A percentile compares a stretch with the other conserved stretches of the same genome.
Conservation (phyloP, 306 rosid species). For the Lathyrus sativus region DNA sequence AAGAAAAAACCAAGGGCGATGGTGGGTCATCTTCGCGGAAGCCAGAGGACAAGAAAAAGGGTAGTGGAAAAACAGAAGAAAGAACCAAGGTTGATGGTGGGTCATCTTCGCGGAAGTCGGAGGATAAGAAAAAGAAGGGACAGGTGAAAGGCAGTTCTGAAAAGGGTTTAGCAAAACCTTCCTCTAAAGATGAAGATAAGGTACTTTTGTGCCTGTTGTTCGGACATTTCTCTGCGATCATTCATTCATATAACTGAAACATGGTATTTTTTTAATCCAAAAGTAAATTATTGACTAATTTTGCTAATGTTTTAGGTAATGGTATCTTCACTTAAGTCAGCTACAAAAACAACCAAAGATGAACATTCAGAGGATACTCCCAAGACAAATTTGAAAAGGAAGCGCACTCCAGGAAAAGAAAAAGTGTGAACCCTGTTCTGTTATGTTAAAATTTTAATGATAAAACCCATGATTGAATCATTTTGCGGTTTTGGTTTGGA, state of each 20-base stretch:
- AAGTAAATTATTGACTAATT: background rate
- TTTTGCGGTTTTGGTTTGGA: background rate
- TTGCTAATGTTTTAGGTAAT: slow-evolving; percentile 49
- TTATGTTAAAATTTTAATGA: background rate
- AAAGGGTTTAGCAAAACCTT: slow-evolving; percentile 47
- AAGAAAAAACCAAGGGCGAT: slow-evolving; percentile 46
- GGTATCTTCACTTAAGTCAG: slow-evolving; percentile 51
- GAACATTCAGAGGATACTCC: slow-evolving; percentile 54
- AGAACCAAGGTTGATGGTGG: slow-evolving; percentile 47
- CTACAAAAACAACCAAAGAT: slow-evolving; percentile 52
- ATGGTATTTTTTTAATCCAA: background rate
- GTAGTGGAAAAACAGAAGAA: slow-evolving; percentile 55
- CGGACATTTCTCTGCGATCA: slow-evolving; percentile 15
- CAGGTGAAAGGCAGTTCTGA: slow-evolving; percentile 53
- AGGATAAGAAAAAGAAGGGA: slow-evolving; percentile 55
- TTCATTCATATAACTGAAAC: background rate
- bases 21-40: slow-evolving; percentile 51
- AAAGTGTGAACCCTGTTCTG: slow-evolving; percentile 45
- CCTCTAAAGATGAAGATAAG: slow-evolving; percentile 56
- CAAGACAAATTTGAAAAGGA: slow-evolving; percentile 69
- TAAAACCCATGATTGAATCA: background rate
- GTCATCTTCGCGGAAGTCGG: slow-evolving; percentile 49
- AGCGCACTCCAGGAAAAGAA: slow-evolving; percentile 63
- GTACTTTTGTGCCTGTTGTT: slow-evolving; percentile 43
- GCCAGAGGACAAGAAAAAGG: slow-evolving; percentile 38